Conservation (phyloP, 2,329 filamentous ascomycete species). For the Sarocladium oryzae region DNA sequence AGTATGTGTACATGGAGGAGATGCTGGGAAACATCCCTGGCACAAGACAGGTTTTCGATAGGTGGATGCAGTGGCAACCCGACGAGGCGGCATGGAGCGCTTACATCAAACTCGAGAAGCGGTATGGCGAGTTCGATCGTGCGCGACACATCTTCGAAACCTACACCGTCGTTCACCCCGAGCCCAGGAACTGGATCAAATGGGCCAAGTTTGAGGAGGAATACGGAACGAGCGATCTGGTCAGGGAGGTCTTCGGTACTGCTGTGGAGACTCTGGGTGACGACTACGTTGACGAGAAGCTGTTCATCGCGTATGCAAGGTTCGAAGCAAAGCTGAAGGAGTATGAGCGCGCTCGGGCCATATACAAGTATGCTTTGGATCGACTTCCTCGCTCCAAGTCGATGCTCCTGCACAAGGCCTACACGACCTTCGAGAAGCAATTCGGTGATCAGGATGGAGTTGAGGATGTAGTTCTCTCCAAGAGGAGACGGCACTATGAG, state of each 20-base stretch:
- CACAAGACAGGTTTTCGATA: conserved; percentile 88
- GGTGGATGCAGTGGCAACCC: conserved; percentile 98
- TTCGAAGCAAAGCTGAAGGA: conserved; percentile 95
- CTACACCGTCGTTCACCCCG: conserved; percentile 88
- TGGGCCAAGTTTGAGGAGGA: conserved; percentile 98
- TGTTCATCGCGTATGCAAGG: conserved; percentile 92
- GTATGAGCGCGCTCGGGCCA: conserved; percentile 85
- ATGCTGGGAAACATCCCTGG: conserved; percentile 91
- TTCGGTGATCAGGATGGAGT: conserved; percentile 91
- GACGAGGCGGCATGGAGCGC: conserved; percentile 93
- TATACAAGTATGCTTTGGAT: conserved; percentile 95
- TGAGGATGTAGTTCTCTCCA: conserved; percentile 92
- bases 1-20: conserved; percentile 98
- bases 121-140: conserved; percentile 85
- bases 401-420: conserved; percentile 79
- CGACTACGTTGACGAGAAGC: conserved; percentile 90
- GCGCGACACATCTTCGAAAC: conserved; percentile 85
- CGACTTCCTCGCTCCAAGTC: conserved; percentile 84
- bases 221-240: conserved; percentile 82
- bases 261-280: conserved; percentile 88
- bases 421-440: conserved; percentile 97
- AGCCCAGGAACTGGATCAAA: conserved; percentile 96
- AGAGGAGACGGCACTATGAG: conserved; percentile 88
- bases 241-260: conserved; percentile 83
- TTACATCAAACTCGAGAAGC: conserved; percentile 95